Percentiles rank a stretch among this genome's conserved stretches.
Evolutionary conservation across 179 eudicot genomes (phyloP).

Genomic region (Silene coronaria): DNA sequence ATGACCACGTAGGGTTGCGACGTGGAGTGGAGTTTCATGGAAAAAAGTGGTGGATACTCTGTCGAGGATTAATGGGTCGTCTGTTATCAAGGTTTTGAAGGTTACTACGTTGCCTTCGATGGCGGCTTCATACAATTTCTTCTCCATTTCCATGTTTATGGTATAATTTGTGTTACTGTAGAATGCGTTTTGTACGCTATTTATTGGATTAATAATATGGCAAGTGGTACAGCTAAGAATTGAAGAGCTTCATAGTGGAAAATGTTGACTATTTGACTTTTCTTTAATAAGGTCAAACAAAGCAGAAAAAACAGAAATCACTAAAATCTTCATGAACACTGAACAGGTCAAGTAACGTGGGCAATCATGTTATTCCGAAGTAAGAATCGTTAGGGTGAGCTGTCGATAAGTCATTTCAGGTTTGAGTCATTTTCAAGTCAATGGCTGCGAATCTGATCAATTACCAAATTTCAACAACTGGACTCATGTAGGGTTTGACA

Average conservation of each 20-base stretch:
- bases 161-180: not conserved
- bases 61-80: conserved; percentile 43
- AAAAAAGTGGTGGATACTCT: conserved; percentile 22
- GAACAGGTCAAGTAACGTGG: no score
- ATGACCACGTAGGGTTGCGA: conserved; percentile 43
- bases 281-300: not conserved
- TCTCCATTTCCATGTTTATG: conserved; percentile 27
- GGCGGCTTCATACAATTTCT: conserved; percentile 35
- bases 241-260: not conserved
- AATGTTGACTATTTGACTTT: conserved; percentile 7
- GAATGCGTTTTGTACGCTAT: not conserved
- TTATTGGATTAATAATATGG: not conserved
- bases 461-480: not conserved
- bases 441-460: no score
- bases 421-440: no score
- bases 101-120: conserved; percentile 28
- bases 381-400: no score
- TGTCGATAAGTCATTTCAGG: no score
- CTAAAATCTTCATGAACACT: not conserved
- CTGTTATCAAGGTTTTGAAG: conserved; percentile 20
- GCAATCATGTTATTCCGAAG: no score
- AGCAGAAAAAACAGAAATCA: not conserved
- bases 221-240: not conserved
- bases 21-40: conserved; percentile 44
- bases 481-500: not conserved